Evolutionary conservation across 306 rosid species (phyloP).

Genomic region (Bauhinia variegata): DNA sequence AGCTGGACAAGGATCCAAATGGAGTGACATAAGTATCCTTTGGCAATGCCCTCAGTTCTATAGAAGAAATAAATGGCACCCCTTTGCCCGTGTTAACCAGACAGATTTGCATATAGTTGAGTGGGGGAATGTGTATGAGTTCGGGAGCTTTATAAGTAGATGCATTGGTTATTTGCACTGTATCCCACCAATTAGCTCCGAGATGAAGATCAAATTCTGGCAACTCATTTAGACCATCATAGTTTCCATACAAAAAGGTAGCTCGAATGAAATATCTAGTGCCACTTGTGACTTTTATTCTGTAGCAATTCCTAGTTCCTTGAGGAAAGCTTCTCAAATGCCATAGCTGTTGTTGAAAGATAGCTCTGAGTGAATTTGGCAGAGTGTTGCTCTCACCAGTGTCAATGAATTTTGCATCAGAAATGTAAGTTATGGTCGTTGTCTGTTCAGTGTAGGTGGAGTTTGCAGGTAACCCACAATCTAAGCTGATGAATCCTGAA

Average conservation of each 20-base stretch:
- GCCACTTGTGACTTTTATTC: constrained; percentile 28
- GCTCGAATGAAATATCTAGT: constrained; percentile 40
- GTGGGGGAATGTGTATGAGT: constrained; percentile 41
- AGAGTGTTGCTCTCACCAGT: constrained; percentile 35
- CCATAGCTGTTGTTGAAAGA: constrained; percentile 1
- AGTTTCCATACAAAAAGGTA: constrained; percentile 46
- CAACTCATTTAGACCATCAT: constrained; percentile 34
- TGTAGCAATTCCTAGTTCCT: constrained; percentile 60
- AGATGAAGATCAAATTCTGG: constrained; percentile 50
- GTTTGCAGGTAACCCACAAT: constrained; percentile 41
- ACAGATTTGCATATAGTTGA: constrained; percentile 42
- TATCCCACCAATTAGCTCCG: constrained; percentile 45
- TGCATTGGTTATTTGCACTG: constrained; percentile 21
- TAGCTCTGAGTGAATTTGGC: background rate
- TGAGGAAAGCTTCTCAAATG: constrained; percentile 49
- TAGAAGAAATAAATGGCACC: constrained; percentile 46
- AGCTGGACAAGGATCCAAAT: constrained; percentile 18
- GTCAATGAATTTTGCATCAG: constrained; percentile 46
- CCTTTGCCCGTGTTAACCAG: constrained; percentile 38
- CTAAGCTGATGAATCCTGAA: constrained; percentile 57
- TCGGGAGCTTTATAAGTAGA: background rate
- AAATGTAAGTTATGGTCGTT: constrained; percentile 41
- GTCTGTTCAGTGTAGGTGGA: constrained; percentile 30
- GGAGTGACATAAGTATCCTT: constrained; percentile 27
- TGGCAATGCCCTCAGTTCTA: constrained; percentile 45